phyloP scores from a whole-genome alignment of 1,139 yeast genomes.

The Oligophagozyma castellii region DNA sequence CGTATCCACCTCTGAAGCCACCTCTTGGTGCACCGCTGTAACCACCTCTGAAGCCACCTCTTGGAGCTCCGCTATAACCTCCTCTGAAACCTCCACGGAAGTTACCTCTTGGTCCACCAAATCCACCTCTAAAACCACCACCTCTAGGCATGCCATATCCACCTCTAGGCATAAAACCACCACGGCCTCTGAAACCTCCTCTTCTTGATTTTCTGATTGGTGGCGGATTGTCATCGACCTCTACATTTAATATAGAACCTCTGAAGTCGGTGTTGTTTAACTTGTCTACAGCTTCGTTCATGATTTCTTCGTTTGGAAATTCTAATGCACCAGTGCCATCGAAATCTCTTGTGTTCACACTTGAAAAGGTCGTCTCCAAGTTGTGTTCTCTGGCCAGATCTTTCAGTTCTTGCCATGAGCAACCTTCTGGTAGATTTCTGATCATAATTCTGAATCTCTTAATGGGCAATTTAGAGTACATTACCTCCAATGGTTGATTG shows the following conservation, averaged over 20 bases:
- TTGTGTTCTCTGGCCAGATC: slow-evolving; percentile 65
- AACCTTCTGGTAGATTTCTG: slow-evolving; percentile 54
- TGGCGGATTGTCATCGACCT: slow-evolving; percentile 68
- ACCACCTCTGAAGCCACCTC: slow-evolving; percentile 22
- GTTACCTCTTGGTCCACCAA: slow-evolving; percentile 25
- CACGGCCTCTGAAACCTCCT: slow-evolving; percentile 32
- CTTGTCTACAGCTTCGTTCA: slow-evolving; percentile 53
- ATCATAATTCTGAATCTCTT: slow-evolving; percentile 64
- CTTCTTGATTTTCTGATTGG: slow-evolving; percentile 43
- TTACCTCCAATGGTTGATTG: slow-evolving; percentile 53
- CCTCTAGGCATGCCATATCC: slow-evolving; percentile 30
- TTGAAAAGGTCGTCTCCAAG: slow-evolving; percentile 55
- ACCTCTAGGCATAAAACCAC: slow-evolving; percentile 35
- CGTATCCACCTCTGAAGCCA: slow-evolving; percentile 24
- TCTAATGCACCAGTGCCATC: slow-evolving; percentile 70
- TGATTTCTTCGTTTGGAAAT: slow-evolving; percentile 60
- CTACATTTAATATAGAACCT: slow-evolving; percentile 53
- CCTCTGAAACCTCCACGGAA: slow-evolving; percentile 24
- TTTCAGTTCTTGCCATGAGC: slow-evolving; percentile 78
- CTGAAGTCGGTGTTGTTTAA: slow-evolving; percentile 61
- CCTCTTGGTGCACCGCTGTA: slow-evolving; percentile 16
- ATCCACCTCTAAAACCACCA: slow-evolving; percentile 24
- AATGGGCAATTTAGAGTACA: slow-evolving; percentile 53
- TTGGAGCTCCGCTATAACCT: too few species aligned
- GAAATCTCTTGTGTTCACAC: slow-evolving; percentile 52